A percentile compares a stretch with the other conserved stretches of the same genome.
These are phyloP conservation scores for Coleophoma cylindrospora DNA, from an alignment of 2,329 filamentous ascomycete species.

Conservation along the genomic window DNA sequence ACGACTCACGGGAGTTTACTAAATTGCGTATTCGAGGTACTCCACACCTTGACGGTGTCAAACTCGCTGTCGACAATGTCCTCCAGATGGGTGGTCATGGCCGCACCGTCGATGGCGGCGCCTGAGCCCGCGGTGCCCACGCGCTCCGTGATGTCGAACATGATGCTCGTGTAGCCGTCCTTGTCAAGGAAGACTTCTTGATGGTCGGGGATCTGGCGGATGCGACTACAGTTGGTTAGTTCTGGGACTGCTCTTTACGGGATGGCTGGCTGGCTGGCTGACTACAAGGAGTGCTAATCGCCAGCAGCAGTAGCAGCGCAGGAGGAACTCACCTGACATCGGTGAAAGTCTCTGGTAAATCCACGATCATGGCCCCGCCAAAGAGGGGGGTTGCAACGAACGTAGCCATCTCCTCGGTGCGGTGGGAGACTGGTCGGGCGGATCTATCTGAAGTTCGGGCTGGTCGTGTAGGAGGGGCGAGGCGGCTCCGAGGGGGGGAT, in stretches of 20 bases:
- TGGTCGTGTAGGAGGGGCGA: not conserved
- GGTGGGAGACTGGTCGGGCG: no score
- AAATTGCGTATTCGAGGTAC: slow-evolving; percentile 56
- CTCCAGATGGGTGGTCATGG: slow-evolving; percentile 63
- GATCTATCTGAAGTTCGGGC: not conserved
- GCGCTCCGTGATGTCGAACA: slow-evolving; percentile 85
- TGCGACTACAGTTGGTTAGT: slow-evolving; percentile 43
- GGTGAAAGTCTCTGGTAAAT: slow-evolving; percentile 63
- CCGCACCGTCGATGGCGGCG: slow-evolving; percentile 62
- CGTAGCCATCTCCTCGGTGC: slow-evolving; percentile 35
- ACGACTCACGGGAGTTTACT: slow-evolving; percentile 38
- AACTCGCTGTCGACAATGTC: slow-evolving; percentile 63
- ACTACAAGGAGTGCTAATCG: not conserved
- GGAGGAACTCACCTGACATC: slow-evolving; percentile 64
- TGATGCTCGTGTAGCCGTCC: slow-evolving; percentile 78
- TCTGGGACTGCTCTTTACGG: no score
- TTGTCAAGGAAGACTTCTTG: slow-evolving; percentile 90
- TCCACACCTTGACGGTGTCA: slow-evolving; percentile 62
- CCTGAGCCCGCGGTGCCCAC: slow-evolving; percentile 51
- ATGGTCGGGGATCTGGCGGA: slow-evolving; percentile 76
- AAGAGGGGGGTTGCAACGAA: slow-evolving; percentile 60
- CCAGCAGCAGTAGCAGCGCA: slow-evolving; percentile 3
- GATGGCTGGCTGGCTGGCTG: no score
- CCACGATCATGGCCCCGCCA: slow-evolving; percentile 66
- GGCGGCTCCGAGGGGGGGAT: not conserved